Evolutionary conservation across 2,329 filamentous ascomycete species (phyloP).

Genomic region (Hirsutella rhossiliensis): DNA sequence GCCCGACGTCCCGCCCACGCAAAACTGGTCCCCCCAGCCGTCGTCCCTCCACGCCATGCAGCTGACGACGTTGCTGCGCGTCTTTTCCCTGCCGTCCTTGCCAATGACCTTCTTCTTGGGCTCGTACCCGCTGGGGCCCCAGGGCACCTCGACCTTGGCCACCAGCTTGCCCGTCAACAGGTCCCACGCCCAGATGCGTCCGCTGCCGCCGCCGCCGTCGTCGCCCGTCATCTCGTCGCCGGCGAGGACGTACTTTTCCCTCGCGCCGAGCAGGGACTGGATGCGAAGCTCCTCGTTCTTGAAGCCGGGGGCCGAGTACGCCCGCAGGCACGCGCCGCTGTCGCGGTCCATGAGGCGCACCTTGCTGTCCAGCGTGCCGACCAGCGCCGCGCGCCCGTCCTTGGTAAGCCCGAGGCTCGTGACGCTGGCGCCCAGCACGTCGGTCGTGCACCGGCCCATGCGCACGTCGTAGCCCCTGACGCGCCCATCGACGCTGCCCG

Average conservation of each 20-base stretch:
- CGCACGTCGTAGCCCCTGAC: constrained; percentile 74
- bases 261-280: constrained; percentile 60
- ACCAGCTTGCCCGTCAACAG: constrained; percentile 59
- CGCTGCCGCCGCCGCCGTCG: constrained; percentile 28
- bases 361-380: constrained; percentile 63
- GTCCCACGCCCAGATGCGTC: constrained; percentile 72
- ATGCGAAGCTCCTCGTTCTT: constrained; percentile 62
- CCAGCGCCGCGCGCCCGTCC: constrained; percentile 63
- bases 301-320: constrained; percentile 47
- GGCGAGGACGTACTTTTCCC: constrained; percentile 66
- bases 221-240: constrained; percentile 56
- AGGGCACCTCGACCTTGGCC: constrained; percentile 47
- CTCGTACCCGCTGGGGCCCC: constrained; percentile 38
- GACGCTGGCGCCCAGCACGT: constrained; percentile 60
- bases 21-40: constrained; percentile 53
- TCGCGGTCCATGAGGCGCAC: constrained; percentile 71
- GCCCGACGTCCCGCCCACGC: constrained; percentile 52
- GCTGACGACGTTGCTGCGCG: constrained; percentile 46
- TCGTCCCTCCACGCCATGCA: constrained; percentile 51
- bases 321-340: constrained; percentile 60
- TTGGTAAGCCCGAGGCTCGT: constrained; percentile 61
- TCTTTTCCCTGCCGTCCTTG: constrained; percentile 47
- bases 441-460: constrained; percentile 57
- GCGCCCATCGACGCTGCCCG: constrained; percentile 74
- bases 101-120: constrained; percentile 41